phyloP scores from a whole-genome alignment of 2,329 filamentous ascomycete genomes.

The Biscogniauxia mediterranea region DNA sequence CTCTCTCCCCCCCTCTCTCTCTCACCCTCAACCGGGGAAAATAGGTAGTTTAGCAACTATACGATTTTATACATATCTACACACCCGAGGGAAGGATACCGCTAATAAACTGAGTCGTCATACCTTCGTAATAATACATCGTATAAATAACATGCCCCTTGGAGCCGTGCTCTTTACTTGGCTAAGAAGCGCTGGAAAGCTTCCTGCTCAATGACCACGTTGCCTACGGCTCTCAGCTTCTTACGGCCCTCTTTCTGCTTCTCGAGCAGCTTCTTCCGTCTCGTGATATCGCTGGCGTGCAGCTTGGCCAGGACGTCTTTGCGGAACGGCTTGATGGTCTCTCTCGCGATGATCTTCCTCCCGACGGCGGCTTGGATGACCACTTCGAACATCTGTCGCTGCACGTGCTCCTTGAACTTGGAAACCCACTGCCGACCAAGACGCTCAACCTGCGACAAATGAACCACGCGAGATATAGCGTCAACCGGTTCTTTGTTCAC shows the following conservation, averaged over 20 bases:
- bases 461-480: constrained; percentile 87
- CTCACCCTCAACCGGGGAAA: no score
- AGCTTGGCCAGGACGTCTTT: constrained; percentile 94
- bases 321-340: constrained; percentile 93
- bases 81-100: neutral
- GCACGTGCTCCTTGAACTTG: constrained; percentile 96
- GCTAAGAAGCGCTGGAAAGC: constrained; percentile 93
- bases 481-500: constrained; percentile 94
- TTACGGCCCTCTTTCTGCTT: constrained; percentile 97
- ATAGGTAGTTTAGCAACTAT: neutral
- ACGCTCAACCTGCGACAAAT: constrained; percentile 75
- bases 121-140: neutral
- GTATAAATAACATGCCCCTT: neutral
- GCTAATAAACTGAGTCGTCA: neutral
- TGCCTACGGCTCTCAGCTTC: constrained; percentile 78
- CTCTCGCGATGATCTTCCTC: constrained; percentile 78
- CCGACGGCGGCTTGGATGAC: constrained; percentile 90
- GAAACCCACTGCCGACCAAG: constrained; percentile 85
- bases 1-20: neutral
- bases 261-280: constrained; percentile 84
- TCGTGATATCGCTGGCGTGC: constrained; percentile 82
- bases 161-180: constrained; percentile 50
- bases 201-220: constrained; percentile 93
- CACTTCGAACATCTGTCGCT: constrained; percentile 95
- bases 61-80: neutral